Conservation (phyloP, 805 yeast genomes). For the Candida montana region DNA sequence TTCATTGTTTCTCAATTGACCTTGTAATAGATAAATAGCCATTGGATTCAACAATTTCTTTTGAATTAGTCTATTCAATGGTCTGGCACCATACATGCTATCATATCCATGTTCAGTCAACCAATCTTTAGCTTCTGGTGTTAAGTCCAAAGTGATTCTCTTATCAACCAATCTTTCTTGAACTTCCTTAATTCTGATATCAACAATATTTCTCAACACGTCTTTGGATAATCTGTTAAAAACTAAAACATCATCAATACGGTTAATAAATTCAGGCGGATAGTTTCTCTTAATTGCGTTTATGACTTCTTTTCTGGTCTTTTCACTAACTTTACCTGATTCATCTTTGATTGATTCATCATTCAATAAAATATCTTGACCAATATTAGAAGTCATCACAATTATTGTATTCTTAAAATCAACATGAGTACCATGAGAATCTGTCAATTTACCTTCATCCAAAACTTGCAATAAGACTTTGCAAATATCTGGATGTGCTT, state of each 20-base stretch:
- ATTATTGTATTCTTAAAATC: constrained; percentile 93
- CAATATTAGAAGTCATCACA: constrained; percentile 95
- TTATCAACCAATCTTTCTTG: constrained; percentile 73
- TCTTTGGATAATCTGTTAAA: constrained; percentile 82
- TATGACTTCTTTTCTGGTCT: constrained; percentile 52
- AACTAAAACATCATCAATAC: constrained; percentile 89
- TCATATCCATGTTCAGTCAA: constrained; percentile 86
- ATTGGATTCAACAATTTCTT: constrained; percentile 81
- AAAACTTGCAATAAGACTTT: constrained; percentile 85
- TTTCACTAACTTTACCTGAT: constrained; percentile 51
- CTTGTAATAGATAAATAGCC: constrained; percentile 74
- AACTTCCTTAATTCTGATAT: constrained; percentile 77
- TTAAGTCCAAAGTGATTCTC: constrained; percentile 57
- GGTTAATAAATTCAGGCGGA: constrained; percentile 93
- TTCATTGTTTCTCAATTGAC: constrained; percentile 61
- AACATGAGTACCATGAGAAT: constrained; percentile 89
- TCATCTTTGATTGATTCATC: constrained; percentile 48
- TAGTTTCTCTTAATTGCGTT: constrained; percentile 67
- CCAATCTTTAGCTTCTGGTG: constrained; percentile 68
- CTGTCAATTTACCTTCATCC: constrained; percentile 93
- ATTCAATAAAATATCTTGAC: constrained; percentile 78
- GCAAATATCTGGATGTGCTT: constrained; percentile 94
- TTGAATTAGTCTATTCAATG: constrained; percentile 85
- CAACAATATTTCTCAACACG: constrained; percentile 75
- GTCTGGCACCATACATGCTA: constrained; percentile 91